phyloP scores from a whole-genome alignment of 2,329 filamentous ascomycete species.

The Nannizziopsis barbatae region DNA sequence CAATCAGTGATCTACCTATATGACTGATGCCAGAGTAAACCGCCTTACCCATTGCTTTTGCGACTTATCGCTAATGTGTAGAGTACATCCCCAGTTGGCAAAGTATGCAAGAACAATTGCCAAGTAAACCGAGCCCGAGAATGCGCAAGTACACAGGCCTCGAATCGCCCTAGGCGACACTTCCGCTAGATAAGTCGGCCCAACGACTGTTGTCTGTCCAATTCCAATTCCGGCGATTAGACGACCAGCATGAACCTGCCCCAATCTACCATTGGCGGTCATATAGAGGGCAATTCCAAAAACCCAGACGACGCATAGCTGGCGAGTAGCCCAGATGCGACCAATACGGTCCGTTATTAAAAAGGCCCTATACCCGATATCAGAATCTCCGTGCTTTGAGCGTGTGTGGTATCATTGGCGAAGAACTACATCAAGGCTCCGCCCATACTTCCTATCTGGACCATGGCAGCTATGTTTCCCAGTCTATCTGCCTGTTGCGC shows the following conservation, averaged over 20 bases:
- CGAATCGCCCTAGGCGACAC: slow-evolving; percentile 57
- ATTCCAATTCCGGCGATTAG: slow-evolving; percentile 36
- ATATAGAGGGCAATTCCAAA: slow-evolving; percentile 37
- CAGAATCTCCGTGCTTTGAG: not conserved
- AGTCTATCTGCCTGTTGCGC: slow-evolving; percentile 55
- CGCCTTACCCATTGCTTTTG: slow-evolving; percentile 38
- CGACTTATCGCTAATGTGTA: slow-evolving; percentile 40
- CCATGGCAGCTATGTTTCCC: slow-evolving; percentile 69
- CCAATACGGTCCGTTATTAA: slow-evolving; percentile 40
- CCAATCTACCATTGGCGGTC: slow-evolving; percentile 28
- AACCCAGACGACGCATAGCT: slow-evolving; percentile 35
- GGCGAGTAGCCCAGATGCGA: slow-evolving; percentile 30
- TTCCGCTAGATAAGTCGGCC: slow-evolving; percentile 62
- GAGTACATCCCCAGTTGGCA: slow-evolving; percentile 53
- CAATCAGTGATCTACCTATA: not conserved
- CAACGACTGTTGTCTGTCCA: slow-evolving; percentile 35
- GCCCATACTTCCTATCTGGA: slow-evolving; percentile 64
- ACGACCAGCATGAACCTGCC: slow-evolving; percentile 35
- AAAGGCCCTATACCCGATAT: slow-evolving; percentile 34
- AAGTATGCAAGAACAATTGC: slow-evolving; percentile 74
- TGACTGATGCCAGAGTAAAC: not conserved
- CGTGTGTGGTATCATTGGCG: not conserved
- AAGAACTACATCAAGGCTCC: slow-evolving; percentile 50
- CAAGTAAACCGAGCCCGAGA: slow-evolving; percentile 61
- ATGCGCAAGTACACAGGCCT: slow-evolving; percentile 62